Evolutionary conservation across 1,139 yeast species (phyloP).

Genomic region (Kluyveromyces sp.): DNA sequence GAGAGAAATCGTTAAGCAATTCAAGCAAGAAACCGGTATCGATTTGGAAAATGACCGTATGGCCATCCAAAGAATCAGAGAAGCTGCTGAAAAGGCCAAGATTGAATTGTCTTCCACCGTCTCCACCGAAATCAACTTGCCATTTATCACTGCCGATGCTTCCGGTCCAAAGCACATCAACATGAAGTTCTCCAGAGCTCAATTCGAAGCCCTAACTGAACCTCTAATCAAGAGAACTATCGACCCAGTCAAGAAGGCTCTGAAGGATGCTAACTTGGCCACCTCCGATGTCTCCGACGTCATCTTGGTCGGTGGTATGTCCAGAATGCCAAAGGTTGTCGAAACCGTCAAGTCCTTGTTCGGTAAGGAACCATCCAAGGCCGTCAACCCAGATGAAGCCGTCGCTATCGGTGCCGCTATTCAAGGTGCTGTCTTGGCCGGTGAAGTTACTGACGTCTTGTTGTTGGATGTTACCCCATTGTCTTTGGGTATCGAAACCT

Average conservation of each 20-base stretch:
- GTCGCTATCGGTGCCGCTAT: slow-evolving; percentile 99
- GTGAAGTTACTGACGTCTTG: slow-evolving; percentile 94
- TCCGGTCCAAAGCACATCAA: slow-evolving; percentile 98
- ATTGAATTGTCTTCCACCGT: slow-evolving; percentile 93
- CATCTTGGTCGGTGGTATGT: slow-evolving; percentile 99
- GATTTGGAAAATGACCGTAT: slow-evolving; percentile 88
- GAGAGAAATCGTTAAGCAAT: slow-evolving; percentile 82
- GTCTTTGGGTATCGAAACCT: slow-evolving; percentile 95
- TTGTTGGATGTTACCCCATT: slow-evolving; percentile 95
- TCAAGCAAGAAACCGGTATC: slow-evolving; percentile 88
- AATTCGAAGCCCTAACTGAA: slow-evolving; percentile 86
- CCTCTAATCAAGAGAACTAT: slow-evolving; percentile 86
- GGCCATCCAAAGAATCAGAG: slow-evolving; percentile 99
- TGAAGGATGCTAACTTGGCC: slow-evolving; percentile 87
- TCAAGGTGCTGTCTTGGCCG: slow-evolving; percentile 98
- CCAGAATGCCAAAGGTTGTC: slow-evolving; percentile 99
- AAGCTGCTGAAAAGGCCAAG: slow-evolving; percentile 99
- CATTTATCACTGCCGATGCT: slow-evolving; percentile 79
- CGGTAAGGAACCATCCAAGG: slow-evolving; percentile 95
- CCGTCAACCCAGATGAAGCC: slow-evolving; percentile 99
- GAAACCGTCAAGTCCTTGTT: slow-evolving; percentile 91
- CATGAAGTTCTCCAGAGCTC: slow-evolving; percentile 87
- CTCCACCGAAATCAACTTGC: slow-evolving; percentile 90
- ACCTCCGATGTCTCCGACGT: slow-evolving; percentile 91
- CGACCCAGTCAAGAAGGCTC: slow-evolving; percentile 97